phyloP scores from a whole-genome alignment of 2,329 filamentous ascomycete genomes.

The Xylaria polymorpha region DNA sequence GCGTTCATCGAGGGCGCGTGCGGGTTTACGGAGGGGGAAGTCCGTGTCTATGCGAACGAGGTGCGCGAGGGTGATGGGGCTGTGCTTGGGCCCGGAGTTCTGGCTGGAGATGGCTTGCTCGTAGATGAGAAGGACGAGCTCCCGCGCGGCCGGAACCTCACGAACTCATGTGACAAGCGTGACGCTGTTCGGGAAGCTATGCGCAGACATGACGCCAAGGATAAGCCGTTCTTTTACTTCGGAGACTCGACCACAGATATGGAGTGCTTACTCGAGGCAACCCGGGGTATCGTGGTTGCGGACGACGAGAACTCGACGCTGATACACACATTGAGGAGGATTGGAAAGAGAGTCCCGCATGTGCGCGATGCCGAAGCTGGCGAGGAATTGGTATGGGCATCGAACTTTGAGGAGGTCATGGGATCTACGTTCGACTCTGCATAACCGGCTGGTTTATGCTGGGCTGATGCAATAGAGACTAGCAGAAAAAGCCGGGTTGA shows the following conservation, averaged over 20 bases:
- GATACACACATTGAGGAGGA: slow-evolving; percentile 47
- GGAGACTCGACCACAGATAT: slow-evolving; percentile 69
- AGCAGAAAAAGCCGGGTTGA: not conserved
- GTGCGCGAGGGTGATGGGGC: slow-evolving; percentile 51
- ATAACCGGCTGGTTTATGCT: not conserved
- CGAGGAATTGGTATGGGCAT: slow-evolving; percentile 47
- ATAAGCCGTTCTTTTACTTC: slow-evolving; percentile 60
- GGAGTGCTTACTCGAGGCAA: slow-evolving; percentile 60
- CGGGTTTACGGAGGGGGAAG: slow-evolving; percentile 42
- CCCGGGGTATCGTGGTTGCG: slow-evolving; percentile 60
- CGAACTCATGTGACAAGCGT: slow-evolving; percentile 61
- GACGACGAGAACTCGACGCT: slow-evolving; percentile 50
- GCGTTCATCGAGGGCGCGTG: slow-evolving; percentile 61
- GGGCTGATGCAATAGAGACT: not conserved
- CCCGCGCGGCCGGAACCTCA: slow-evolving; percentile 47
- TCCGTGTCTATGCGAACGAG: slow-evolving; percentile 60
- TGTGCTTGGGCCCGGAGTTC: slow-evolving; percentile 55
- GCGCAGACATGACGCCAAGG: slow-evolving; percentile 36
- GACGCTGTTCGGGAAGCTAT: slow-evolving; percentile 53
- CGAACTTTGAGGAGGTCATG: slow-evolving; percentile 48
- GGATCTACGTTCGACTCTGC: slow-evolving; percentile 32
- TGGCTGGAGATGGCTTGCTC: slow-evolving; percentile 35
- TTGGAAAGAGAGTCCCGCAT: slow-evolving; percentile 50
- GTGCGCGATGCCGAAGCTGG: slow-evolving; percentile 43
- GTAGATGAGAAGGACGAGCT: slow-evolving; percentile 7